A percentile compares a stretch with the other conserved stretches of the same genome.
Conservation (phyloP, 441 rosid genomes). For the Isatis lusitanica region DNA sequence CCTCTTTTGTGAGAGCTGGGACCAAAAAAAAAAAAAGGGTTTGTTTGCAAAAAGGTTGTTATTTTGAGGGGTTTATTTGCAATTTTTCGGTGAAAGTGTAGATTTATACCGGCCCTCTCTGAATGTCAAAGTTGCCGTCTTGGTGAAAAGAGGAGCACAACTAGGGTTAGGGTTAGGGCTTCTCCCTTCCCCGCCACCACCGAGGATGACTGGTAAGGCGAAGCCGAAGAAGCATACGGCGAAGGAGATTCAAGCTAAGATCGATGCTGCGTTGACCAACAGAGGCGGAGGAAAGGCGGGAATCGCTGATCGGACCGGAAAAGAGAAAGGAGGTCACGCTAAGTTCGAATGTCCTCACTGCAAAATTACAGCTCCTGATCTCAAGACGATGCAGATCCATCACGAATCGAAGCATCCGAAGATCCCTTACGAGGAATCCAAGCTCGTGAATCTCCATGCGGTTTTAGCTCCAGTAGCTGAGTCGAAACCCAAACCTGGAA, state of each 20-base stretch:
- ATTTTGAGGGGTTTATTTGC: background rate
- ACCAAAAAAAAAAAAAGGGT: too few relatives aligned
- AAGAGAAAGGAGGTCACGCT: constrained; percentile 85
- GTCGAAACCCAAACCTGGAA: constrained; percentile 29
- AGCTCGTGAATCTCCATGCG: constrained; percentile 61
- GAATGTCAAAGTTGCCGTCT: background rate
- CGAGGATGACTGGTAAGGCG: constrained; percentile 83
- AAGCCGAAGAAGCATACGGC: constrained; percentile 99
- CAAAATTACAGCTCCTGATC: constrained; percentile 67
- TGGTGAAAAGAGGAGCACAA: constrained; percentile 2
- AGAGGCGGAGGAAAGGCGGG: constrained; percentile 93
- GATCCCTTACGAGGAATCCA: constrained; percentile 63
- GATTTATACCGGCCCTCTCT: background rate
- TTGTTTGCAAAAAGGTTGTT: background rate
- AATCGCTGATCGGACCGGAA: constrained; percentile 59
- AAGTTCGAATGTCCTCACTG: constrained; percentile 85
- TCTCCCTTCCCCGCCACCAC: constrained; percentile 1
- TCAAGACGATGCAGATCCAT: constrained; percentile 86
- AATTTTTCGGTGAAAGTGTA: background rate
- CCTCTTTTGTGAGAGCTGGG: too few relatives aligned
- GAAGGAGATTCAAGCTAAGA: constrained; percentile 71
- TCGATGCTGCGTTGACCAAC: constrained; percentile 77
- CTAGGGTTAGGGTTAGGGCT: constrained; percentile 16
- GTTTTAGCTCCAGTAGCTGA: constrained; percentile 5
- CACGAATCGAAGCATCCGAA: constrained; percentile 86